These are phyloP conservation scores for Podaxis sp. DNA, from an alignment of 768 basidiomycete genomes.

Conservation along the genomic window DNA sequence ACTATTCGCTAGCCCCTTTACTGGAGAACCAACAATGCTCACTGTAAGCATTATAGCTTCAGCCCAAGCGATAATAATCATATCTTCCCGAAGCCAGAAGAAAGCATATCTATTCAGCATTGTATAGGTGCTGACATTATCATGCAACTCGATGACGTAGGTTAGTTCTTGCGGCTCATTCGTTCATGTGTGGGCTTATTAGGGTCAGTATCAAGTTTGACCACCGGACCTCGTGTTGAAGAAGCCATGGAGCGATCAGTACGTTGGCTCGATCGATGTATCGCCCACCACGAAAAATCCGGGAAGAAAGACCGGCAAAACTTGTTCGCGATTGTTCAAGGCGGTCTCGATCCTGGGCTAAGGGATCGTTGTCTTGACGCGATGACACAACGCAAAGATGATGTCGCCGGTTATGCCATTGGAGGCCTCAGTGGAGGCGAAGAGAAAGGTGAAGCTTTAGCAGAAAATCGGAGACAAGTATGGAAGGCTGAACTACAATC, in stretches of 20 bases:
- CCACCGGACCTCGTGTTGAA: slow-evolving; percentile 74
- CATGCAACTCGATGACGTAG: slow-evolving; percentile 93
- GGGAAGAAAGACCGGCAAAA: slow-evolving; percentile 72
- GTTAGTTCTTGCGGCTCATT: slow-evolving; percentile 39
- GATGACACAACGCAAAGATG: slow-evolving; percentile 74
- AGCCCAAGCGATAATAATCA: slow-evolving; percentile 2
- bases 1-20: slow-evolving; percentile 81
- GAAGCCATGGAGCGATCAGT: slow-evolving; percentile 90
- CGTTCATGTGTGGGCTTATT: neutral
- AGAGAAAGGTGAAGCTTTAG: slow-evolving; percentile 65
- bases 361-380: slow-evolving; percentile 77
- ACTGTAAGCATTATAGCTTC: slow-evolving; percentile 51
- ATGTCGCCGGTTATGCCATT: slow-evolving; percentile 89
- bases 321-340: slow-evolving; percentile 91
- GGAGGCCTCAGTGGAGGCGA: slow-evolving; percentile 91
- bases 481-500: neutral
- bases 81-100: slow-evolving; percentile 65
- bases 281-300: slow-evolving; percentile 67
- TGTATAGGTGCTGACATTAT: slow-evolving; percentile 91
- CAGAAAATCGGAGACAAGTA: neutral
- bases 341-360: slow-evolving; percentile 71
- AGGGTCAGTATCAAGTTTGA: slow-evolving; percentile 70
- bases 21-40: slow-evolving; percentile 84
- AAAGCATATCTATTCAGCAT: slow-evolving; percentile 89
- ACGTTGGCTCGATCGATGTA: slow-evolving; percentile 89